phyloP scores from a whole-genome alignment of 2,329 filamentous ascomycete genomes.

The Venturia oleaginea region DNA sequence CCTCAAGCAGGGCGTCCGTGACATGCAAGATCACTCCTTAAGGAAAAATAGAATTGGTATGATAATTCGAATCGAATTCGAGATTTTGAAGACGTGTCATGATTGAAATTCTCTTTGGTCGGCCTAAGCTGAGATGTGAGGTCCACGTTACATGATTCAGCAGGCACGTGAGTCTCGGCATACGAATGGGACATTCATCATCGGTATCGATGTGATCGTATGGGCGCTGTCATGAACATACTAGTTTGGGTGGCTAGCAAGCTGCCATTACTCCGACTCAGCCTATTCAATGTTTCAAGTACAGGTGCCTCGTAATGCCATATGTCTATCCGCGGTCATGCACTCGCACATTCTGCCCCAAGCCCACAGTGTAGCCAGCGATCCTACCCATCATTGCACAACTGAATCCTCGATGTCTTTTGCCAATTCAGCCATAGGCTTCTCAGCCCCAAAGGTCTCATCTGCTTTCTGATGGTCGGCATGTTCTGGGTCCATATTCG shows the following conservation, averaged over 20 bases:
- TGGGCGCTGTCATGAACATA: no score
- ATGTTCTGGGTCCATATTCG: constrained; percentile 11
- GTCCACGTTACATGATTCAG: no score
- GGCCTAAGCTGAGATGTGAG: no score
- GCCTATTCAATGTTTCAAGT: background rate
- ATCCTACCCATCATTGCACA: constrained; percentile 4
- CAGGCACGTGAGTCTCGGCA: no score
- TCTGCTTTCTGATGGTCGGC: constrained; percentile 5
- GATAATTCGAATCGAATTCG: no score
- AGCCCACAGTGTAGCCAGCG: background rate
- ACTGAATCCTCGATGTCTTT: constrained; percentile 9
- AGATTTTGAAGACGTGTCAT: no score
- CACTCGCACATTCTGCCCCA: background rate
- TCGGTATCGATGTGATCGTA: no score
- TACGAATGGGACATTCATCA: no score
- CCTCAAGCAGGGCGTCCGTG: no score
- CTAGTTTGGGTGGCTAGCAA: background rate
- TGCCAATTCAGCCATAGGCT: constrained; percentile 12
- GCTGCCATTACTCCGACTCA: background rate
- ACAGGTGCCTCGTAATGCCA: background rate
- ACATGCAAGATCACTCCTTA: no score
- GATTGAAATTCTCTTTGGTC: no score
- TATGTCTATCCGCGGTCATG: background rate
- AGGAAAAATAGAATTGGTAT: no score
- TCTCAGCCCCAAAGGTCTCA: constrained; percentile 3